Base-by-base conservation (phyloP, 331 rosid species). In the Malus hybrid region DNA sequence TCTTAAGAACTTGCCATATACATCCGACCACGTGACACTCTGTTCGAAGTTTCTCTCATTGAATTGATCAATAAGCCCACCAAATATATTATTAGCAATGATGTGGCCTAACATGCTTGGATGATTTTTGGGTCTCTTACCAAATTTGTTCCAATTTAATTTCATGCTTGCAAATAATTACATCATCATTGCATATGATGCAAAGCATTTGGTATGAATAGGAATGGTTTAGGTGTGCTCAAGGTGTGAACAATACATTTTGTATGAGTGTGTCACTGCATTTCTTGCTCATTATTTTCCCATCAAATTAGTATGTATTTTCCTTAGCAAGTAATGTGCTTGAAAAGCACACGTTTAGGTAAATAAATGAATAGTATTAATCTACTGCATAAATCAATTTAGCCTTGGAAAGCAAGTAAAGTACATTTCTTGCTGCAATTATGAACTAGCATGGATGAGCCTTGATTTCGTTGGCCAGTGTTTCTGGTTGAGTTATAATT, bases 401-500 rank as follows among this genome's bases (percentile, higher is more conserved):
- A 46, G 36, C 27, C 83, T 73, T 79, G 24, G 79, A 36, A 16
- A 59, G 69, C 64, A 79, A 73, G 83, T 46, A 73, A 71, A 22
- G 83, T 65, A 73, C 24, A 32, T 29, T 28, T 62, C 19, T 34
- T 4, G 19, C 57, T 33, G 50, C 69, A 76, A 68, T 67, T 65
- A 76, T 54, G 54, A 69, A 29, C 61, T 8, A 24, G 61, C 73
- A 16, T 44, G 73, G 19, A 5, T 16, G 33, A 64, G 44, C 69
- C 0, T 62, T 64, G 69, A 7, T 64, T 9, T 31, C 18, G 14
- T 12, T 31, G 68, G 68, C 9, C 7, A 10, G 48, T 42, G 48
- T 42, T 42, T 10, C 13, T 42, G 48, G 48, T 42, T 42, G 48
- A 42, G 48, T 42, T 42, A 42, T 42, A 42, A 42, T 42, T 42